Evolutionary conservation across 129 eudicot species (phyloP).

Genomic region (Cynara cardunculus): DNA sequence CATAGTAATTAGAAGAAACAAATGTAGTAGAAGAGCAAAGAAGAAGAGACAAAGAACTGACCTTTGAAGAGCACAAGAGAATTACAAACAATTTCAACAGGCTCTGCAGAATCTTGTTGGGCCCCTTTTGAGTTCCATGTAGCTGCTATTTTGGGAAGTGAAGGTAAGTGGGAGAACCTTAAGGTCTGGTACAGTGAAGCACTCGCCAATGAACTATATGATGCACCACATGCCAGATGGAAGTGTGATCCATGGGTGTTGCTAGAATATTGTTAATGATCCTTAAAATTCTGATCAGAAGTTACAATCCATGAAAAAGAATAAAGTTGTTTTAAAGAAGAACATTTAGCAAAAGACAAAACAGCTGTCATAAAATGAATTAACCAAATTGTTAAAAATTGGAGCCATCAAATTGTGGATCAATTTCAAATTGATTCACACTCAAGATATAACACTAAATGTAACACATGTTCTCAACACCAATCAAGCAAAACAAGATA

Average conservation of each 20-base stretch:
- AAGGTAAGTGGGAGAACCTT: no score
- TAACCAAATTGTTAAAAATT: background rate
- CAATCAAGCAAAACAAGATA: background rate
- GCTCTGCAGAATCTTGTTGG: conserved; percentile 22
- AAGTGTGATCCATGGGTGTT: no score
- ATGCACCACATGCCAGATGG: no score
- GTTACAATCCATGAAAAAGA: background rate
- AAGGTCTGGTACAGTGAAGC: no score
- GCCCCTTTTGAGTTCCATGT: conserved; percentile 32
- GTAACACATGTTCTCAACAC: background rate
- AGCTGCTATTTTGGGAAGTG: conserved; percentile 12
- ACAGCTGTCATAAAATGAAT: background rate
- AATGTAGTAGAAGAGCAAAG: background rate
- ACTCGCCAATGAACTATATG: no score
- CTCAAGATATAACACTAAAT: background rate
- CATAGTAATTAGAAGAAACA: background rate
- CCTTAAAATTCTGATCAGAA: background rate
- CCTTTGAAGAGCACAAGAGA: background rate
- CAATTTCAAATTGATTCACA: background rate
- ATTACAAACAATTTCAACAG: no score
- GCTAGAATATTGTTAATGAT: background rate
- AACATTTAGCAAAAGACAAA: background rate
- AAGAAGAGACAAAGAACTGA: background rate
- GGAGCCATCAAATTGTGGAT: background rate
- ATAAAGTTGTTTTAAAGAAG: background rate